Evolutionary conservation across 2,329 filamentous ascomycete species (phyloP), one percentile per base, ranked within the genome.

Genomic region (Fusarium penzigii): DNA sequence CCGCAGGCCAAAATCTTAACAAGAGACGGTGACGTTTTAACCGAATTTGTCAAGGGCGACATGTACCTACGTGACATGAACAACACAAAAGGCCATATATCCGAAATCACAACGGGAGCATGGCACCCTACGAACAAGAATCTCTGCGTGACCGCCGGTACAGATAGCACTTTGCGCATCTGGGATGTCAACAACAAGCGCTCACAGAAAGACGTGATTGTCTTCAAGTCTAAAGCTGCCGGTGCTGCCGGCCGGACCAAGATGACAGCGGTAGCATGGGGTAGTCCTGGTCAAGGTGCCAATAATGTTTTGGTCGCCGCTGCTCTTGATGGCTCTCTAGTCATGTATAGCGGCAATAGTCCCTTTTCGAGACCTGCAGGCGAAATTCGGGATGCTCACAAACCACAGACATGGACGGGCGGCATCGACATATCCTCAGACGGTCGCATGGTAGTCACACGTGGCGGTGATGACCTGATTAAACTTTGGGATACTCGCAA

Each of bases 1-100:
- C 87, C 93, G 2, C 93, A 97, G 70, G 90, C 93, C 12, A 92
- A 92, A 70, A 86, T 99, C 20, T 80, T 97, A 70, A 90, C 85
- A 63, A 86, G 94, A 65, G 93, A 99, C 74, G 94, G 94, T 39
- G 90, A 95, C 42, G 80, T 89, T 8, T 65, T 95, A 44, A 87
- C 88, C 1, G 92, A 97, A 67, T 97, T 96, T 60, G 88, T 92
- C 62, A 99, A 99, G 74, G 94, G 94, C 42, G 94, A 99, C 69
- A 97, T 97, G 92, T 99, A 99, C 66, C 75, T 99, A 60, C 84
- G 93, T 49, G 94, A 99, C 70, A 95, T 97, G 88, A 85, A 97
- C 72, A 92, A 97, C 69, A 99, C 94, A 5, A 97, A 97, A 70
- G 94, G 94, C 2, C 94, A 99, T 72, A 86, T 97, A 47, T 92